These are phyloP conservation scores for Euphorbia pulcherrima DNA, from an alignment of 345 rosid species.

Conservation along the genomic window DNA sequence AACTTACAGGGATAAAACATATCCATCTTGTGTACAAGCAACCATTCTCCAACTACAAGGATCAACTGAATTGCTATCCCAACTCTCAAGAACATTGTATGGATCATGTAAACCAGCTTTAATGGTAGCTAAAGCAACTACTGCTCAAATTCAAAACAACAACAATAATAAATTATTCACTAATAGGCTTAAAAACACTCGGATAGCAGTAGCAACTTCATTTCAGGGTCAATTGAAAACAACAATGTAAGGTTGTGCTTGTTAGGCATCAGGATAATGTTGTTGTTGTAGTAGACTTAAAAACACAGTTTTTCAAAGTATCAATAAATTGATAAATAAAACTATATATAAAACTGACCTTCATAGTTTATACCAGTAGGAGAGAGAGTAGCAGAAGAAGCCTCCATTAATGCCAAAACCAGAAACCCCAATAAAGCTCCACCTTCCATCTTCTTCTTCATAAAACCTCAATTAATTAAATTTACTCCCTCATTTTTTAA, in stretches of 20 bases:
- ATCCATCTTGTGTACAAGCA: constrained; percentile 74
- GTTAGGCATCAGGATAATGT: no score
- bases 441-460: constrained; percentile 32
- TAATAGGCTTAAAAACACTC: no score
- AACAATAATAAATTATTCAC: neutral
- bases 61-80: constrained; percentile 97
- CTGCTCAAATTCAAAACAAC: constrained; percentile 55
- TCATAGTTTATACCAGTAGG: constrained; percentile 95
- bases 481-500: constrained; percentile 22
- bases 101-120: constrained; percentile 80
- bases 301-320: no score
- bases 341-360: no score
- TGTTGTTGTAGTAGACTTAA: no score
- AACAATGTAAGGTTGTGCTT: no score
- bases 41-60: constrained; percentile 99
- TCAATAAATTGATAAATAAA: neutral
- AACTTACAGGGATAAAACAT: constrained; percentile 85
- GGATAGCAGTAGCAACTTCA: no score
- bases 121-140: constrained; percentile 82
- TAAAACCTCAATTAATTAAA: constrained; percentile 3
- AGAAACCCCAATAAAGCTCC: constrained; percentile 44
- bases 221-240: no score
- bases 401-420: constrained; percentile 53
- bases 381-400: constrained; percentile 86
- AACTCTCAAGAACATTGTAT: constrained; percentile 80